Conservation (phyloP, 2,329 filamentous ascomycete species). For the Sclerotinia nivalis region DNA sequence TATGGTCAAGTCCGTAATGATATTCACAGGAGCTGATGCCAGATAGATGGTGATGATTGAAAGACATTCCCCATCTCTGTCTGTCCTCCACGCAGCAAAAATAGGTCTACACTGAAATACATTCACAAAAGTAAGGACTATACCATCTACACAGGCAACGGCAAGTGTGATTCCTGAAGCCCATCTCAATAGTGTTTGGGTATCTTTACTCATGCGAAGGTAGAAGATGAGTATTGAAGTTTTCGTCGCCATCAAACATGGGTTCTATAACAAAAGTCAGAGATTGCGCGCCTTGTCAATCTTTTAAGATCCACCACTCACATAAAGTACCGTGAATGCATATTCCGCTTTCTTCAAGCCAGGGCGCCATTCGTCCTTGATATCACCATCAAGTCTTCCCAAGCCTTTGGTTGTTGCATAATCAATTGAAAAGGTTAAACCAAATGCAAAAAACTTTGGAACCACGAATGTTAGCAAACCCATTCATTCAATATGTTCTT, state of each 20-base stretch:
- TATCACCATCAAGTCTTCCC: slow-evolving; percentile 65
- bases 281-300: not conserved
- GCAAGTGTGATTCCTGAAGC: slow-evolving; percentile 78
- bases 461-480: not conserved
- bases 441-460: slow-evolving; percentile 57
- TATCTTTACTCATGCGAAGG: slow-evolving; percentile 75
- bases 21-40: slow-evolving; percentile 83
- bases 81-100: slow-evolving; percentile 60
- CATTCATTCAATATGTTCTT: not conserved
- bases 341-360: slow-evolving; percentile 62
- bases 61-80: slow-evolving; percentile 45
- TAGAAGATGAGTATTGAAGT: slow-evolving; percentile 93
- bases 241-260: slow-evolving; percentile 86
- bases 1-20: slow-evolving; percentile 86
- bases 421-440: slow-evolving; percentile 66
- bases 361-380: slow-evolving; percentile 51
- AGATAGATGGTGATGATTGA: slow-evolving; percentile 64
- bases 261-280: slow-evolving; percentile 59
- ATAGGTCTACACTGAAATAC: slow-evolving; percentile 83
- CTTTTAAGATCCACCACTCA: slow-evolving; percentile 41
- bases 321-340: slow-evolving; percentile 64
- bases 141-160: slow-evolving; percentile 76
- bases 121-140: slow-evolving; percentile 81
- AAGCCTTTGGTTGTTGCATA: slow-evolving; percentile 64
- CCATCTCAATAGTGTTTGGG: slow-evolving; percentile 72